Evolutionary conservation across 371 early-diverging fungal genomes (phyloP).

Genomic region (Lichtheimia hyalospora): DNA sequence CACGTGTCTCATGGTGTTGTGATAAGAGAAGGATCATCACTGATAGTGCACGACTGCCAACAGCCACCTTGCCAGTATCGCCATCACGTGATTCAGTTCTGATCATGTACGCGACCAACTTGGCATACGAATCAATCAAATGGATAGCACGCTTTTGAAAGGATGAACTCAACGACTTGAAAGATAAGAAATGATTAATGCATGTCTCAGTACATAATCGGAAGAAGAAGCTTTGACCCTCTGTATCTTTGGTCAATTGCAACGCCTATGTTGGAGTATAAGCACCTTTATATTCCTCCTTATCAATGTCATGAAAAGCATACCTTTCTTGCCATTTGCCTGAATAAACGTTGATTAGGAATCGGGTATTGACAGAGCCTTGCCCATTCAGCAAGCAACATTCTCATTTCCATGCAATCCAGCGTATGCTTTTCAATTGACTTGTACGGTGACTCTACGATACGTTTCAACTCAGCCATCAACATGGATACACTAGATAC

Average conservation of each 20-base stretch:
- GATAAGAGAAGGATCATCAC: constrained; percentile 82
- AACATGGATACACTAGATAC: constrained; percentile 23
- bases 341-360: constrained; percentile 66
- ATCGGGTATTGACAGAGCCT: constrained; percentile 78
- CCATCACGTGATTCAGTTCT: constrained; percentile 38
- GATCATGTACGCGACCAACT: constrained; percentile 73
- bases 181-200: constrained; percentile 24
- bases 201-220: constrained; percentile 37
- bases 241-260: constrained; percentile 17
- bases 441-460: constrained; percentile 13
- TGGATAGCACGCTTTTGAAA: constrained; percentile 22
- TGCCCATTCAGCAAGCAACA: constrained; percentile 84
- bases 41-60: constrained; percentile 77
- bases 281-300: background rate
- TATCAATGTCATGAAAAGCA: background rate
- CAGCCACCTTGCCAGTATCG: constrained; percentile 53
- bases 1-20: constrained; percentile 76
- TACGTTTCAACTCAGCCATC: constrained; percentile 28
- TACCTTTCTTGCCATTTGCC: constrained; percentile 63
- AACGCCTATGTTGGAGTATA: constrained; percentile 14
- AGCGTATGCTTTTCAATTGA: constrained; percentile 11
- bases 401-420: constrained; percentile 24
- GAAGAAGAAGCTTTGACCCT: constrained; percentile 36
- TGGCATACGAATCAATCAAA: constrained; percentile 79
- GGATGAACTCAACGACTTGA: constrained; percentile 19